Evolutionary conservation across 495 filamentous ascomycete genomes (phyloP).

Genomic region (Staphylotrichum longicolle): DNA sequence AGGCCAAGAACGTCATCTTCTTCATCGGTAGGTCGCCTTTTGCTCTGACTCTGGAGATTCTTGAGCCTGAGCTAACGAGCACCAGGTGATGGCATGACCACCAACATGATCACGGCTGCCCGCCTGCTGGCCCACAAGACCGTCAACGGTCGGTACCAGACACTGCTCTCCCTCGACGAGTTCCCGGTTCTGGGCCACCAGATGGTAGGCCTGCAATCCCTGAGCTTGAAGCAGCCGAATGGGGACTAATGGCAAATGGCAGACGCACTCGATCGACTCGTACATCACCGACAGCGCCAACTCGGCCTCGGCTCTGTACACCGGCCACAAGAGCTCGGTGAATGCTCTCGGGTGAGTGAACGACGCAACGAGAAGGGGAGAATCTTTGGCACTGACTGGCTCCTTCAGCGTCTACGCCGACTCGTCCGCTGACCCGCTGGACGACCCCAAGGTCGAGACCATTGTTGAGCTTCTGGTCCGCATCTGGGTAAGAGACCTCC

Average conservation of each 20-base stretch:
- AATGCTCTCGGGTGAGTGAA: constrained; percentile 60
- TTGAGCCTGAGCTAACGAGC: constrained; percentile 4
- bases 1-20: constrained; percentile 73
- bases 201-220: constrained; percentile 41
- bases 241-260: neutral
- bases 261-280: constrained; percentile 66
- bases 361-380: neutral
- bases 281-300: constrained; percentile 80
- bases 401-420: constrained; percentile 61
- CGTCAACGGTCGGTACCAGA: constrained; percentile 72
- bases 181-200: constrained; percentile 71
- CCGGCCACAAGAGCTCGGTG: constrained; percentile 70
- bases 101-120: constrained; percentile 72
- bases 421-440: constrained; percentile 60
- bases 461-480: constrained; percentile 69
- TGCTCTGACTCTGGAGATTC: no score
- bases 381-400: neutral
- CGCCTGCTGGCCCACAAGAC: constrained; percentile 70
- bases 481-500: constrained; percentile 45
- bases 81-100: constrained; percentile 69
- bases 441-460: constrained; percentile 77
- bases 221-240: neutral
- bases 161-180: constrained; percentile 63
- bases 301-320: constrained; percentile 69
- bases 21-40: constrained; percentile 56